These are phyloP conservation scores for Neoarthrinium moseri DNA, from an alignment of 2,329 filamentous ascomycete species.

Conservation along the genomic window DNA sequence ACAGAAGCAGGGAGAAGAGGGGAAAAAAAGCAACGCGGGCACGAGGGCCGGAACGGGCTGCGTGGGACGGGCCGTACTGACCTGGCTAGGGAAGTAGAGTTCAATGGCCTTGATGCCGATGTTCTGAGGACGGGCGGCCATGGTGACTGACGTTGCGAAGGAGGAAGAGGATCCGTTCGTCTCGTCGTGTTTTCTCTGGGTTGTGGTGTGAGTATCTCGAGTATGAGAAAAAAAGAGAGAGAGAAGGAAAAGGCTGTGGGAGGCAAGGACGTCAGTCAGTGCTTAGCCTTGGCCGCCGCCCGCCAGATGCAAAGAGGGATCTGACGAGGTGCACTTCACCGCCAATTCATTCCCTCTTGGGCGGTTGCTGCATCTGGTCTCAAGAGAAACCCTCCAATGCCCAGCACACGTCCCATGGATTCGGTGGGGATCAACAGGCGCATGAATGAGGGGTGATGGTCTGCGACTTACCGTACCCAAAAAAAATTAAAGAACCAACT, in stretches of 20 bases:
- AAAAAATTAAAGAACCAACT: too few species aligned
- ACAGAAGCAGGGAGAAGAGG: slow-evolving; percentile 1
- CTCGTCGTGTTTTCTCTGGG: not conserved
- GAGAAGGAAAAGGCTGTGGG: slow-evolving; percentile 1
- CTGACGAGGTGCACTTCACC: too few species aligned
- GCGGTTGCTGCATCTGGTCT: not conserved
- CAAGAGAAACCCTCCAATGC: not conserved
- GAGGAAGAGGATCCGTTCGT: not conserved
- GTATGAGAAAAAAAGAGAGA: not conserved
- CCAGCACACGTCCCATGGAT: not conserved
- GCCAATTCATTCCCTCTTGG: slow-evolving; percentile 3
- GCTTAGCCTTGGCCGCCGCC: too few species aligned
- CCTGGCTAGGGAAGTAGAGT: slow-evolving; percentile 84
- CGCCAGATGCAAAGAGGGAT: too few species aligned
- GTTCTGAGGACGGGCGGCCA: slow-evolving; percentile 79
- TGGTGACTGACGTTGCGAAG: slow-evolving; percentile 33
- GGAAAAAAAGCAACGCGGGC: not conserved
- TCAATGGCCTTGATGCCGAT: slow-evolving; percentile 93
- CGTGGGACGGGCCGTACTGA: slow-evolving; percentile 39
- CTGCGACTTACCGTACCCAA: too few species aligned
- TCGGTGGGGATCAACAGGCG: slow-evolving; percentile 2
- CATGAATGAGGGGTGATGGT: not conserved
- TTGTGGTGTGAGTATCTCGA: not conserved
- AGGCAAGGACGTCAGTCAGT: slow-evolving; percentile 2
- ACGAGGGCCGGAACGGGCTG: not conserved